Evolutionary conservation across 805 yeast species (phyloP).

Genomic region (Suhomyces tanzawaensis): DNA sequence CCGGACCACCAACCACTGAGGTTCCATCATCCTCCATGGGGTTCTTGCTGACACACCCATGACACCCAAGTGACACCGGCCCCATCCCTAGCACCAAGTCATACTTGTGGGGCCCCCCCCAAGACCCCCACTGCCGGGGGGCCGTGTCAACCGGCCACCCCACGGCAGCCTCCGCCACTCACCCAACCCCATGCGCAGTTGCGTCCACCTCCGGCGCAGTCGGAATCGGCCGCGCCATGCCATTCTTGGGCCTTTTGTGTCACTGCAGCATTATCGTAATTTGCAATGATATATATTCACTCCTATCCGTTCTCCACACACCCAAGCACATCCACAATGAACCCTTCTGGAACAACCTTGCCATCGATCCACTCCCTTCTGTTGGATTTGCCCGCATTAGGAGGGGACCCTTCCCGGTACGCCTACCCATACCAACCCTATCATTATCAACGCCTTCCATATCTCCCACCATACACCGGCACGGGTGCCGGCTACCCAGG

Average conservation of each 20-base stretch:
- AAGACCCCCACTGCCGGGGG: no score
- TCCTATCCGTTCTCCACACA: not conserved
- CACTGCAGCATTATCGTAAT: conserved; percentile 3
- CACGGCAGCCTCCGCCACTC: not conserved
- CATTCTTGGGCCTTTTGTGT: conserved; percentile 1
- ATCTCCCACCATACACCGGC: not conserved
- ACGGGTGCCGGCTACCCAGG: not conserved
- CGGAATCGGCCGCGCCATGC: conserved; percentile 4
- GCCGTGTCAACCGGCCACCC: no score
- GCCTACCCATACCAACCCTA: conserved; percentile 2
- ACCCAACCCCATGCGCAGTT: not conserved
- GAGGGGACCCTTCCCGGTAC: not conserved
- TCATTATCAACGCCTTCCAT: not conserved
- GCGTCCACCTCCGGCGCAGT: conserved; percentile 4
- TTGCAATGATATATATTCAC: conserved; percentile 4
- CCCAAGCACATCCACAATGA: conserved; percentile 4
- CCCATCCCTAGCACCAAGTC: no score
- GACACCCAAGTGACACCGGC: no score
- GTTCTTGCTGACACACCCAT: no score
- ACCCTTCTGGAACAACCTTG: conserved; percentile 14
- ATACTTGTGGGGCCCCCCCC: no score
- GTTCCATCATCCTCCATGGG: no score
- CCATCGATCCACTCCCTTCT: conserved; percentile 37
- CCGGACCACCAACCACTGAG: not conserved
- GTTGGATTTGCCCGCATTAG: conserved; percentile 29